These are phyloP conservation scores for Phaseolus coccineus DNA, from an alignment of 331 rosid species.

Conservation along the genomic window DNA sequence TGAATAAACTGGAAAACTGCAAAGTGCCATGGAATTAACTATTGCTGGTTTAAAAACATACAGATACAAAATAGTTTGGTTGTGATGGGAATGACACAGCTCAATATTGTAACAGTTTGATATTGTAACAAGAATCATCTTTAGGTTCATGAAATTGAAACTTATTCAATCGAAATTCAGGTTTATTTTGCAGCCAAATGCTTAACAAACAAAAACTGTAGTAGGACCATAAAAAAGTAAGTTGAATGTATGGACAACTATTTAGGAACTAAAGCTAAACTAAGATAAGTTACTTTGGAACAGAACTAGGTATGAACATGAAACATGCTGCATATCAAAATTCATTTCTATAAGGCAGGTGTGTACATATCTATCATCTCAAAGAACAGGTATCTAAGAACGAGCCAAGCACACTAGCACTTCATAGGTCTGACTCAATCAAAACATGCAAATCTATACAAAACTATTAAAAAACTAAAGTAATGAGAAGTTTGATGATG, in stretches of 20 bases:
- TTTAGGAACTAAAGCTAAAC: constrained; percentile 35
- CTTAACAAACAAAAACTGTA: background rate
- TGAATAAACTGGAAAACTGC: constrained; percentile 50
- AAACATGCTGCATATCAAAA: too few relatives aligned
- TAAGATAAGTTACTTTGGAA: background rate
- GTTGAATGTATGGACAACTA: background rate
- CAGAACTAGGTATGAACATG: background rate
- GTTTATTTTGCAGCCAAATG: background rate
- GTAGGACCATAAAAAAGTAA: background rate
- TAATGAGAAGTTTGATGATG: background rate
- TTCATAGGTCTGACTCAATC: constrained; percentile 17
- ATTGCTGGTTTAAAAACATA: constrained; percentile 40
- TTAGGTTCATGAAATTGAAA: background rate
- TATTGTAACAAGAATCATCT: constrained; percentile 28
- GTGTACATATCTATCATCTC: background rate
- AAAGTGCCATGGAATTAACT: constrained; percentile 41
- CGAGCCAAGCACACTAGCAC: constrained; percentile 6
- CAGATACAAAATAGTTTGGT: constrained; percentile 10
- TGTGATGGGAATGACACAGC: constrained; percentile 36
- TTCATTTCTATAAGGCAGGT: too few relatives aligned
- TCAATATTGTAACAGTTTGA: background rate
- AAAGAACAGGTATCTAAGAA: constrained; percentile 7
- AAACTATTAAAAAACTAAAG: constrained; percentile 18
- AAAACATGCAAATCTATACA: background rate
- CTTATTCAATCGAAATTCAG: background rate